Conservation (phyloP, 2,329 filamentous ascomycete genomes). For the Diplocarpon rosae region DNA sequence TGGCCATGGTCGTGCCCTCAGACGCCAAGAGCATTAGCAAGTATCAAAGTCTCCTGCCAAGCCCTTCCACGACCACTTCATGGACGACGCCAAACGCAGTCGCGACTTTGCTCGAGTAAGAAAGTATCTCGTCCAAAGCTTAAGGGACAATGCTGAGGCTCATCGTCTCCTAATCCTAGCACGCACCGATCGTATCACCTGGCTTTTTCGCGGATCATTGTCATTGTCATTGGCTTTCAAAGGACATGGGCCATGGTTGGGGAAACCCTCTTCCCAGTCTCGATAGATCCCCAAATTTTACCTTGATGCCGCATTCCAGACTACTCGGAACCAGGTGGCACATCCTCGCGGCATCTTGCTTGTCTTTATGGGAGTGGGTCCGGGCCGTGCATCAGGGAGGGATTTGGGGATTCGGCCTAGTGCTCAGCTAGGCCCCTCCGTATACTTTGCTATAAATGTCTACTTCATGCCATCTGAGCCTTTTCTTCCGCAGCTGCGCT, state of each 20-base stretch:
- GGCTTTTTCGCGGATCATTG: conserved; percentile 22
- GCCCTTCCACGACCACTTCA: conserved; percentile 4
- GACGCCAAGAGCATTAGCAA: conserved; percentile 10
- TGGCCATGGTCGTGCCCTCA: neutral
- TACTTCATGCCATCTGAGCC: conserved; percentile 11
- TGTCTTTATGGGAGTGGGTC: conserved; percentile 9
- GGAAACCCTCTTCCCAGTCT: conserved; percentile 11
- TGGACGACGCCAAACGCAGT: conserved; percentile 12
- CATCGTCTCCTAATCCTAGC: conserved; percentile 3
- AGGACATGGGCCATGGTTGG: no score
- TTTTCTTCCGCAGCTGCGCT: conserved; percentile 20
- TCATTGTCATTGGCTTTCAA: conserved; percentile 1
- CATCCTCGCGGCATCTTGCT: conserved; percentile 1
- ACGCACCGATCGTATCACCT: conserved; percentile 20
- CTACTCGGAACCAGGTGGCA: neutral
- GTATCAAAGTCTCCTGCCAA: conserved; percentile 15
- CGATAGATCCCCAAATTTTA: neutral
- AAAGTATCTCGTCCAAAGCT: conserved; percentile 14
- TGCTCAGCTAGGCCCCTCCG: conserved; percentile 8
- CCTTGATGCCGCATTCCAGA: neutral
- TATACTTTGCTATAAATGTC: conserved; percentile 18
- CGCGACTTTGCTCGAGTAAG: conserved; percentile 16
- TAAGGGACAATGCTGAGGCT: conserved; percentile 14
- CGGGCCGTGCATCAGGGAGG: conserved; percentile 7
- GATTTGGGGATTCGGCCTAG: conserved; percentile 2